Evolutionary conservation across 495 filamentous ascomycete species (phyloP).

Genomic region (Clohesyomyces aquaticus): DNA sequence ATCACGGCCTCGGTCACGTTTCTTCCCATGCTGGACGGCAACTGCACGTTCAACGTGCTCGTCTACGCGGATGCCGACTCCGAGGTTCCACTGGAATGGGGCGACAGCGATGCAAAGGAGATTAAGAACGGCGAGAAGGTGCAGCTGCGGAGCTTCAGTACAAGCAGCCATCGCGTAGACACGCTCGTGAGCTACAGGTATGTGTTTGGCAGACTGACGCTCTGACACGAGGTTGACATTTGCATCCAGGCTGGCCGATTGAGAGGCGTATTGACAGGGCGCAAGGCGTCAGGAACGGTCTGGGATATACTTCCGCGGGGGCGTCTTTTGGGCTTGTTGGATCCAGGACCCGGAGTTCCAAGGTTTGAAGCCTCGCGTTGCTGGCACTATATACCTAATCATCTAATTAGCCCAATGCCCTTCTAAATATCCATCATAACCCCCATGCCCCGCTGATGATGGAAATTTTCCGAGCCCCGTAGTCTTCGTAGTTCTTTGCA

Average conservation of each 20-base stretch:
- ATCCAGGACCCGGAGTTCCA: no score
- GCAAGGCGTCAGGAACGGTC: no score
- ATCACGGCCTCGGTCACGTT: conserved; percentile 98
- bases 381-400: no score
- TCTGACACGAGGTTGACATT: conserved; percentile 1
- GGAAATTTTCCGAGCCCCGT: no score
- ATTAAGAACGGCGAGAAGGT: conserved; percentile 96
- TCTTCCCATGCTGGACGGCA: conserved; percentile 85
- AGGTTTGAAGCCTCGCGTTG: no score
- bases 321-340: no score
- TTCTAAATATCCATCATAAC: no score
- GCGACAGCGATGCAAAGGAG: conserved; percentile 97
- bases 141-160: conserved; percentile 92
- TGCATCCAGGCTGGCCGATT: conserved; percentile 23
- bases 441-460: no score
- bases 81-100: conserved; percentile 97
- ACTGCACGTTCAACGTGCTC: conserved; percentile 98
- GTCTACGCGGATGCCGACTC: conserved; percentile 97
- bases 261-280: no score
- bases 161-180: conserved; percentile 88
- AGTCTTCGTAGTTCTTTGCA: no score
- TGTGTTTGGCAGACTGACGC: conserved; percentile 7
- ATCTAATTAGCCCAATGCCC: no score
- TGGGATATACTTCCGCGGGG: no score
- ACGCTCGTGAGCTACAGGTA: conserved; percentile 88